Percentiles rank a stretch among this genome's conserved stretches.
Evolutionary conservation across 1,139 yeast species (phyloP).

Genomic region (Saccharomyces hybrid): DNA sequence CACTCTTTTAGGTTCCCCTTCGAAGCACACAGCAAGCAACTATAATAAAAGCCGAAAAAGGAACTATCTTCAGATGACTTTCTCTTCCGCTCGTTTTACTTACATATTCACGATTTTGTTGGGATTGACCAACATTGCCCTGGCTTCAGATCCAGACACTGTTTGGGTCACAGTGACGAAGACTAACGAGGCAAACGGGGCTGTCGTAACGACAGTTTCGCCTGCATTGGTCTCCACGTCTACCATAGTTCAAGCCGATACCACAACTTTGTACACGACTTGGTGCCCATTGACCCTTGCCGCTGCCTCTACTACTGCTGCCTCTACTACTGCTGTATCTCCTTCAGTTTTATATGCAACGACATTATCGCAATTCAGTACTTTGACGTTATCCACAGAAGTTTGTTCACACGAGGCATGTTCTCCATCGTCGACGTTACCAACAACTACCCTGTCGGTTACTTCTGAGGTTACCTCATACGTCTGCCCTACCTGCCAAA

Average conservation of each 20-base stretch:
- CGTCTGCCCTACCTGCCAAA: constrained; percentile 3
- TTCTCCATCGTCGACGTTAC: constrained; percentile 68
- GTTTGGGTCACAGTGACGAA: neutral
- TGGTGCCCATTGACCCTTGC: neutral
- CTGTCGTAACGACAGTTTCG: neutral
- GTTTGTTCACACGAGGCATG: constrained; percentile 86
- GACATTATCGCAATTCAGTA: neutral
- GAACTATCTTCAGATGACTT: neutral
- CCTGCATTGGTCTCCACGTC: neutral
- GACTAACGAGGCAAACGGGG: constrained; percentile 45
- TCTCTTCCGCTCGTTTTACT: neutral
- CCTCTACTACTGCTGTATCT: neutral
- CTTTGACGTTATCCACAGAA: constrained; percentile 52
- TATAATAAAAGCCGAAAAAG: neutral
- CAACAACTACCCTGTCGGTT: constrained; percentile 5
- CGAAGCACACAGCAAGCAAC: neutral
- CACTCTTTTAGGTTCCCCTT: neutral
- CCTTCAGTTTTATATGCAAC: neutral
- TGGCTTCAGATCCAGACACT: neutral
- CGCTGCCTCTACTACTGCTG: neutral
- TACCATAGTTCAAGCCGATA: neutral
- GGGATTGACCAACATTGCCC: neutral
- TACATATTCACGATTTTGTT: neutral
- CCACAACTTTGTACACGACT: neutral
- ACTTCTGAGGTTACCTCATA: constrained; percentile 2